Percentiles rank a stretch among this genome's conserved stretches.
Conservation (phyloP, 768 basidiomycete species). For the Lactifluus hygrophoroides region DNA sequence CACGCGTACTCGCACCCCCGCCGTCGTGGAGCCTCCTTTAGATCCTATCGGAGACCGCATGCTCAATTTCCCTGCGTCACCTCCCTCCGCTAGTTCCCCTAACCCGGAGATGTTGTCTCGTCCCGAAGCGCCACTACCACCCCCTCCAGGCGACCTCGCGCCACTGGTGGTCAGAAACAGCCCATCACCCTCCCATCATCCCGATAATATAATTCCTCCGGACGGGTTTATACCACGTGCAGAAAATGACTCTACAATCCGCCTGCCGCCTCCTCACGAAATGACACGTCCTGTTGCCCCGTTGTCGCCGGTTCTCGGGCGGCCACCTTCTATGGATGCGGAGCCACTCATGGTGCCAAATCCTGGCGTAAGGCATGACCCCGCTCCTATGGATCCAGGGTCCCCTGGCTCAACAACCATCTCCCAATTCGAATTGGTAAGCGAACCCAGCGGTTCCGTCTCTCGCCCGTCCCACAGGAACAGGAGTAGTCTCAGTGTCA, state of each 20-base stretch:
- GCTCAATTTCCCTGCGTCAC: slow-evolving; percentile 17
- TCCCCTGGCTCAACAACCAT: slow-evolving; percentile 21
- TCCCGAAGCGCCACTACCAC: neutral
- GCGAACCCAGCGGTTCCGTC: slow-evolving; percentile 11
- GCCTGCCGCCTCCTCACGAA: slow-evolving; percentile 18
- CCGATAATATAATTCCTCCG: slow-evolving; percentile 13
- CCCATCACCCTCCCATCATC: slow-evolving; percentile 8
- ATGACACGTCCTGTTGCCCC: slow-evolving; percentile 9
- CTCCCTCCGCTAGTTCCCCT: neutral
- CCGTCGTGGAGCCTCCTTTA: neutral
- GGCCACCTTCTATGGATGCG: neutral
- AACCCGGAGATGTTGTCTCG: neutral
- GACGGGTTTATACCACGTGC: slow-evolving; percentile 19
- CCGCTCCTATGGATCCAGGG: slow-evolving; percentile 7
- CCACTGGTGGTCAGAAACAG: slow-evolving; percentile 9
- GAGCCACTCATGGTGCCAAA: slow-evolving; percentile 20
- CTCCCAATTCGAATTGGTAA: slow-evolving; percentile 20
- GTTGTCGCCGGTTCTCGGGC: neutral
- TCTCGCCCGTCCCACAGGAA: slow-evolving; percentile 14
- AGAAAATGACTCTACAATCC: slow-evolving; percentile 15
- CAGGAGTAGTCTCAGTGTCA: slow-evolving; percentile 12
- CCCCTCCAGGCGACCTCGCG: neutral
- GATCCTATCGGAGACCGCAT: slow-evolving; percentile 19
- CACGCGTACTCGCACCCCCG: neutral
- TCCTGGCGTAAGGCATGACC: slow-evolving; percentile 7